Percentiles rank a stretch among this genome's conserved stretches.
Evolutionary conservation across 1,139 yeast species (phyloP).

Genomic region (Taiozyma onychis): DNA sequence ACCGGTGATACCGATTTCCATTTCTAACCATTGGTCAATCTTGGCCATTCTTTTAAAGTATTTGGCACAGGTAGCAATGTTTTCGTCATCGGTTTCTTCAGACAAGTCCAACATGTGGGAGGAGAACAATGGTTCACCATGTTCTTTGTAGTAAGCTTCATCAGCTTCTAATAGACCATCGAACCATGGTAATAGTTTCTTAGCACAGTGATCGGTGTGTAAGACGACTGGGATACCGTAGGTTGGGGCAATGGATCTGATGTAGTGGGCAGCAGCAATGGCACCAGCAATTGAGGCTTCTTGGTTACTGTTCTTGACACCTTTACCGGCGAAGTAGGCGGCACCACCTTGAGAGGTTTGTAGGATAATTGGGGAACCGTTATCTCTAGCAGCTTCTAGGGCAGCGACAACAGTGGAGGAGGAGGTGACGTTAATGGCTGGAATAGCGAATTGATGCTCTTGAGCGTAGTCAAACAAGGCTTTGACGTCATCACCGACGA

Average conservation of each 20-base stretch:
- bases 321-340: constrained; percentile 99
- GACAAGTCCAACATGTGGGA: constrained; percentile 99
- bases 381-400: constrained; percentile 97
- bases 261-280: constrained; percentile 97
- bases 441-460: constrained; percentile 91
- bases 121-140: constrained; percentile 95
- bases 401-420: constrained; percentile 97
- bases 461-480: constrained; percentile 91
- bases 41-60: constrained; percentile 93
- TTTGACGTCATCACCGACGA: constrained; percentile 97
- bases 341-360: constrained; percentile 99
- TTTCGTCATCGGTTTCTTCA: constrained; percentile 94
- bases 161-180: constrained; percentile 98
- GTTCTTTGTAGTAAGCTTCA: constrained; percentile 78
- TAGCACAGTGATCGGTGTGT: constrained; percentile 99
- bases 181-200: constrained; percentile 96
- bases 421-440: constrained; percentile 97
- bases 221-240: constrained; percentile 95
- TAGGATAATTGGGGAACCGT: constrained; percentile 90
- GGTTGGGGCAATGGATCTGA: constrained; percentile 92
- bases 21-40: constrained; percentile 97
- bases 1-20: constrained; percentile 99
- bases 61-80: constrained; percentile 90
- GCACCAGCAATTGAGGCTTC: constrained; percentile 93
- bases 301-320: constrained; percentile 91